Base-by-base conservation (phyloP, 176 grass and related monocot genomes). In the Hordeum marinum region DNA sequence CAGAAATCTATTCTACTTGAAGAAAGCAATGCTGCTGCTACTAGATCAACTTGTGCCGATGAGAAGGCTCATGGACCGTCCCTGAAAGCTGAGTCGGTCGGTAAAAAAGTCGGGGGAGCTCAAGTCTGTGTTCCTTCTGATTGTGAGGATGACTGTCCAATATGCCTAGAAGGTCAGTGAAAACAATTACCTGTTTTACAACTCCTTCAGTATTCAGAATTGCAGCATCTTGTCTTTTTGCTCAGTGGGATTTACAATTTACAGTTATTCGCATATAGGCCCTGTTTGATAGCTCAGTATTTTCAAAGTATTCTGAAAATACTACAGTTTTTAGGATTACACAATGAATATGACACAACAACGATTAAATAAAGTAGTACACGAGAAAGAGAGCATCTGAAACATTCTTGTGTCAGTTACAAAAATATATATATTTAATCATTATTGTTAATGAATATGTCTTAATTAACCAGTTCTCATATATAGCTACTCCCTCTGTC, bases 151-250 rank as follows among this genome's bases (percentile, higher is more conserved):
- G 91, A 91, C 26, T 96, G 94, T 85, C 91, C 91, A 27, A 86
- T 91, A 54, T 96, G 94, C 88, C 84, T 93, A 77, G 94, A 96
- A 90, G 94, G 94, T 94, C 55, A 34, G 67, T 85, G 54, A 34
- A 80, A 75, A 85, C 63, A 62, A 86, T 1, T 66, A 46, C 54
- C 4, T 2, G 54, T 57, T 57, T 21, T 57, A 57, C 68, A 68
- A 58, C 17, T 25, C 6, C n/a, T 66, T 4, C 46, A 7, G 31
- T 75, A 62, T 57, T 80, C 7, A 35, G 9, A 66, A 41, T 60
- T 72, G 13, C 58, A 34, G 11, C 6, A 36, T 65, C 21, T 29
- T 78, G 11, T 67, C 45, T 67, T 55, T 61, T 48, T 1, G 4
- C 66, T 76, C 46, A 12, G 59, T 5, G 23, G 29, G 14, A 10